Conservation (phyloP, 495 filamentous ascomycete species). For the Tuber calosporum region DNA sequence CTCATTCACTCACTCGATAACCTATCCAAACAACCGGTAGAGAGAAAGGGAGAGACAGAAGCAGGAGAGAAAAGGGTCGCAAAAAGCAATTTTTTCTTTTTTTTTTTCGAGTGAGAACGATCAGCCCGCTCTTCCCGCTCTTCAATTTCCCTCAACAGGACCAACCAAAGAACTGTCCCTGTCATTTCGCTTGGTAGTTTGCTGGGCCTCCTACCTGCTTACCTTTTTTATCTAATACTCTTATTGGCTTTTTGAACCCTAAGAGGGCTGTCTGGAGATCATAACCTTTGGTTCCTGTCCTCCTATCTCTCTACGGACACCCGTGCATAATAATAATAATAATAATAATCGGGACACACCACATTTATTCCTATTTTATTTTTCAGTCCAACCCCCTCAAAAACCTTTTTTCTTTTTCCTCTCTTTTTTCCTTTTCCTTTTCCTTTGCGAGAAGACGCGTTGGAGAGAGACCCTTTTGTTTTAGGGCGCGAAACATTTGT, state of each 20-base stretch:
- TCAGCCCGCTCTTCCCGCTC: conserved; percentile 39
- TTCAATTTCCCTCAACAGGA: conserved; percentile 41
- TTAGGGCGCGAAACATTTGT: conserved; percentile 37
- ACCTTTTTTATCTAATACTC: conserved; percentile 36
- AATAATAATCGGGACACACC: conserved; percentile 28
- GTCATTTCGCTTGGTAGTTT: conserved; percentile 41
- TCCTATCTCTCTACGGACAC: conserved; percentile 6
- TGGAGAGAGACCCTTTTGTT: conserved; percentile 28
- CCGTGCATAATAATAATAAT: conserved; percentile 37
- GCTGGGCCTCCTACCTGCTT: conserved; percentile 33
- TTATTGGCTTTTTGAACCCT: conserved; percentile 24
- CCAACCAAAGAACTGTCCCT: conserved; percentile 39
- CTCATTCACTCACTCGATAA: conserved; percentile 2
- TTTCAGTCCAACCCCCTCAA: neutral
- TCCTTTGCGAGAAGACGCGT: conserved; percentile 31
- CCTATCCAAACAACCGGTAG: neutral
- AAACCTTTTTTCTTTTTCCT: too few relatives aligned
- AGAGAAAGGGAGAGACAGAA: conserved; percentile 12
- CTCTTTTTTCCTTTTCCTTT: neutral
- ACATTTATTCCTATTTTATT: neutral
- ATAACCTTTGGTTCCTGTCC: conserved; percentile 2
- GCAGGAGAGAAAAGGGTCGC: neutral
- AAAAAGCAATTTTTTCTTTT: conserved; percentile 36
- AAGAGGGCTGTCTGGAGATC: conserved; percentile 26
- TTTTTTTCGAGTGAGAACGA: conserved; percentile 28